These are phyloP conservation scores for Colletotrichum neosansevieriae DNA, from an alignment of 2,329 filamentous ascomycete genomes.

Conservation along the genomic window DNA sequence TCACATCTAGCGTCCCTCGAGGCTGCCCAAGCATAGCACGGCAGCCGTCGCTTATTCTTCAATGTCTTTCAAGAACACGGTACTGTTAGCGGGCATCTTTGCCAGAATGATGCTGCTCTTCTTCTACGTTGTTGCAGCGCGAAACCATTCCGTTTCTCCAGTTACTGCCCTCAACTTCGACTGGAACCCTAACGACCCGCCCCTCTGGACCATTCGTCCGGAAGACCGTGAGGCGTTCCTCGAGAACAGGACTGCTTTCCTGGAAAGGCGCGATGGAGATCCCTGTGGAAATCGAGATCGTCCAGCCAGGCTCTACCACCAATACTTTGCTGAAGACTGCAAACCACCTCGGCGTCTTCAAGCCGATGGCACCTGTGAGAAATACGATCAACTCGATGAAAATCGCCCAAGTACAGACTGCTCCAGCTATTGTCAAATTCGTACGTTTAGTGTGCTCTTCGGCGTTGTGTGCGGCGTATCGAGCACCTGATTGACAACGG, in stretches of 20 bases:
- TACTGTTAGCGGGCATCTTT: no score
- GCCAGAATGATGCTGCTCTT: not conserved
- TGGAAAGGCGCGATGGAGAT: not conserved
- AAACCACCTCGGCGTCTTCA: not conserved
- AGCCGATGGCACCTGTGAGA: no score
- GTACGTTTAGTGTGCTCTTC: no score
- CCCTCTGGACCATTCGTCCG: conserved; percentile 5
- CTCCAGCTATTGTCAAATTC: not conserved
- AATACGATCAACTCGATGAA: no score
- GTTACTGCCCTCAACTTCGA: not conserved
- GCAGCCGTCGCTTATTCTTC: no score
- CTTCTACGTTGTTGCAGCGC: not conserved
- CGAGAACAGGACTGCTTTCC: not conserved
- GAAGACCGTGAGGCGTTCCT: not conserved
- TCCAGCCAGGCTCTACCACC: conserved; percentile 6
- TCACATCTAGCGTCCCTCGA: no score
- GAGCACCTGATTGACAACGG: no score
- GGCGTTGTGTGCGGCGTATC: no score
- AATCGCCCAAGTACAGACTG: no score
- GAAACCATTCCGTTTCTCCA: not conserved
- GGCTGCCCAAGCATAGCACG: no score
- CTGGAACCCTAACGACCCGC: not conserved
- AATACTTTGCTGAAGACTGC: conserved; percentile 5
- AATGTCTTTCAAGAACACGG: no score
- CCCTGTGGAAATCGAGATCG: not conserved